Evolutionary conservation across 805 yeast genomes (phyloP).

Genomic region (Ogataea nitratoaversa): DNA sequence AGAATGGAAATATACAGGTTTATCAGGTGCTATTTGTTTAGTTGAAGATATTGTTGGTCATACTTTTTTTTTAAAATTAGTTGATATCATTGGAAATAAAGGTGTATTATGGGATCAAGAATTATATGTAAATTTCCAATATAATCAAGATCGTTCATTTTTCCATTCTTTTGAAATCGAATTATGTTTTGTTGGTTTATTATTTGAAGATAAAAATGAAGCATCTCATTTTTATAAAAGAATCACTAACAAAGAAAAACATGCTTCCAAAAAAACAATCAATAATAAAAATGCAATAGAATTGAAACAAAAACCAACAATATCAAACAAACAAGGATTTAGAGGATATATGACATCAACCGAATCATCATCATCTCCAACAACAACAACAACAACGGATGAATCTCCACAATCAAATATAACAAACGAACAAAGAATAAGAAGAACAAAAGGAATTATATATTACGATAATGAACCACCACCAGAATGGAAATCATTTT

Average conservation of each 20-base stretch:
- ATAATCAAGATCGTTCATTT: constrained; percentile 90
- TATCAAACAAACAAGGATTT: constrained; percentile 49
- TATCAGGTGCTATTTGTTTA: constrained; percentile 79
- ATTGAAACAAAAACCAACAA: constrained; percentile 48
- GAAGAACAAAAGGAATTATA: constrained; percentile 54
- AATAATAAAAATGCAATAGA: constrained; percentile 88
- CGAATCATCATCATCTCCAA: too few relatives aligned
- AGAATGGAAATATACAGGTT: constrained; percentile 83
- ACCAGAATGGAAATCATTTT: constrained; percentile 76
- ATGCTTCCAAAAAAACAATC: constrained; percentile 82
- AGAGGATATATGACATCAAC: constrained; percentile 48
- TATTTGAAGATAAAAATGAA: constrained; percentile 85
- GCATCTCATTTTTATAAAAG: constrained; percentile 83
- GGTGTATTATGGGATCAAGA: constrained; percentile 99
- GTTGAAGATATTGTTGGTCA: constrained; percentile 94
- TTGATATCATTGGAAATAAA: constrained; percentile 73
- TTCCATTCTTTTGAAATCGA: constrained; percentile 94
- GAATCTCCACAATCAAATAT: constrained; percentile 2
- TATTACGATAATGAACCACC: constrained; percentile 81
- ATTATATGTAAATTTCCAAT: constrained; percentile 78
- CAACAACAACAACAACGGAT: constrained; percentile 12
- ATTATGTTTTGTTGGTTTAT: constrained; percentile 78
- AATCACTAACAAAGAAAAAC: constrained; percentile 68
- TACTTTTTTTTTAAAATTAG: constrained; percentile 84
- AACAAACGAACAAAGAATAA: constrained; percentile 47